Evolutionary conservation across 2,329 filamentous ascomycete species (phyloP), one percentile per base, ranked within the genome.

Genomic region (Fusarium buharicum): DNA sequence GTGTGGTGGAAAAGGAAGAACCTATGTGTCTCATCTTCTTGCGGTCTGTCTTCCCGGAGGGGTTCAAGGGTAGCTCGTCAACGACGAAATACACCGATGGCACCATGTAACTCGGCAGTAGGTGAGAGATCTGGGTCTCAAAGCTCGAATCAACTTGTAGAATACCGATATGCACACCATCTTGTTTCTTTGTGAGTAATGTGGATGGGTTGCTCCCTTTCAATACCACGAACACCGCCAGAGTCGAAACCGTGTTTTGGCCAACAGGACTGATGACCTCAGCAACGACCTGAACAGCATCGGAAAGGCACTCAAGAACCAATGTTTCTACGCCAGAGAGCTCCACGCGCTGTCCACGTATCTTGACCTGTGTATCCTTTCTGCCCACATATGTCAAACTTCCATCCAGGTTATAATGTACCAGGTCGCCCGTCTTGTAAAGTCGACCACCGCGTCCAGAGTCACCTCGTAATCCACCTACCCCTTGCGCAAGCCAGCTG

Each of bases 351-450:
- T 33, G 30, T 3, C 30, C 30, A 33, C 30, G 30, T n/a, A 33
- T n/a, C 14, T 33, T 33, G 14, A 33, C 30, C 30, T 33, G 30
- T 7, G 13, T n/a, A 33, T 33, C 30, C 12, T 33, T 33, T 4
- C 30, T 14, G 13, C 30, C 30, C 12, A 31, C 30, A n/a, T 14
- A 33, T 7, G 6, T 14, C 13, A 33, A 8, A 6, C 13, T 33
- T 14, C 30, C 30, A n/a, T 33, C 30, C 1, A 3, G 5, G 30
- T n/a, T n/a, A 6, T 33, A 33, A 2, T 2, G 5, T 1, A n/a
- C 30, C 12, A 33, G 4, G 12, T 33, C 30, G 30, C 30, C 30
- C 4, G 30, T 33, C 14, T n/a, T 33, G 30, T 33, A 33, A 83
- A 60, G 49, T 4, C 52, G 28, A 6, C 46, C 43, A 34, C n/a